Conservation (phyloP, 2,329 filamentous ascomycete species). For the Zymoseptoria tritici region DNA sequence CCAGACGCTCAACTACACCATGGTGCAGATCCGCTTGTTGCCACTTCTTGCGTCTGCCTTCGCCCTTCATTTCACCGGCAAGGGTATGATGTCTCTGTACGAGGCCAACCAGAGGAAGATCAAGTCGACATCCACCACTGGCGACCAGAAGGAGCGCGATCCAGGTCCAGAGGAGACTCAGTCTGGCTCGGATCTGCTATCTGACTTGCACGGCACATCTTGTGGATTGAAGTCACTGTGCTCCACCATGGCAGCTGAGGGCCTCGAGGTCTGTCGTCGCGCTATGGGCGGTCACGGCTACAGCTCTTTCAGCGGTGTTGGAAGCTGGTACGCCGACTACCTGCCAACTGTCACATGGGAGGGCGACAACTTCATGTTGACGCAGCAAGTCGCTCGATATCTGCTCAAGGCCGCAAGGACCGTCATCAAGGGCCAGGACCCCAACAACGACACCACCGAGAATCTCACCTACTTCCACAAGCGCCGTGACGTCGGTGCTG, state of each 20-base stretch:
- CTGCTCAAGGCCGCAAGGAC: constrained; percentile 67
- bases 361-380: constrained; percentile 77
- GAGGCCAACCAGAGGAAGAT: constrained; percentile 65
- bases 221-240: constrained; percentile 68
- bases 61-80: constrained; percentile 72
- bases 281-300: constrained; percentile 74
- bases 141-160: constrained; percentile 41
- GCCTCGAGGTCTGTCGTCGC: constrained; percentile 65
- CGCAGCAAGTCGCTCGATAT: constrained; percentile 70
- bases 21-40: constrained; percentile 67
- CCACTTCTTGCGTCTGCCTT: constrained; percentile 67
- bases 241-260: constrained; percentile 65
- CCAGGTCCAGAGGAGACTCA: constrained; percentile 62
- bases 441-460: constrained; percentile 60
- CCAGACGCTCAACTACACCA: constrained; percentile 72
- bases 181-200: constrained; percentile 59
- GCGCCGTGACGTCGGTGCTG: constrained; percentile 61
- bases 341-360: constrained; percentile 66
- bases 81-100: constrained; percentile 68
- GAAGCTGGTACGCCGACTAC: constrained; percentile 67
- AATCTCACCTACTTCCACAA: constrained; percentile 59
- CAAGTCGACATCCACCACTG: constrained; percentile 37
- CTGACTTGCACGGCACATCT: constrained; percentile 69
- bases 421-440: constrained; percentile 57
- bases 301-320: constrained; percentile 68